Percentiles rank a stretch among this genome's conserved stretches.
Evolutionary conservation across 2,329 filamentous ascomycete genomes (phyloP).

Genomic region (Ceratocystis huliohia): DNA sequence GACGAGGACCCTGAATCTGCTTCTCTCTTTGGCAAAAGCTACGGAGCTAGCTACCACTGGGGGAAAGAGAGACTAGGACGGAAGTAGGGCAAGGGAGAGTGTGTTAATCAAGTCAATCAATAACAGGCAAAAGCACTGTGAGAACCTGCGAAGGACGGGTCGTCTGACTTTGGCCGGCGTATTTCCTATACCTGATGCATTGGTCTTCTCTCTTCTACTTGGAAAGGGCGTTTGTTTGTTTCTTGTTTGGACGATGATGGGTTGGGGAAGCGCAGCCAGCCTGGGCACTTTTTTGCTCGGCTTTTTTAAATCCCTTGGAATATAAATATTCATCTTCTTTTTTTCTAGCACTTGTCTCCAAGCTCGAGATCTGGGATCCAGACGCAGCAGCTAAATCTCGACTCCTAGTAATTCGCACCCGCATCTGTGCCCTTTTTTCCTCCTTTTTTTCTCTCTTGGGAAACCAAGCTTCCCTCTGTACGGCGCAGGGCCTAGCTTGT

Average conservation of each 20-base stretch:
- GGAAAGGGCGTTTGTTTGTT: not conserved
- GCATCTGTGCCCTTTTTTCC: not conserved
- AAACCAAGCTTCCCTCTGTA: not conserved
- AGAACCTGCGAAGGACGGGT: not conserved
- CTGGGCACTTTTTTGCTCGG: not conserved
- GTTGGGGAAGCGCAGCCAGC: not conserved
- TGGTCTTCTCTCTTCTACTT: no score
- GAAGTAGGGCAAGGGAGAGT: no score
- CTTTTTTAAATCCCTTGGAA: not conserved
- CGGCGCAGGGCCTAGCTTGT: not conserved
- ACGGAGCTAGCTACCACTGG: no score
- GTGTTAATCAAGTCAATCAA: no score
- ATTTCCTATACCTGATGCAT: not conserved
- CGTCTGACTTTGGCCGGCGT: not conserved
- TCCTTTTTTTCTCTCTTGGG: not conserved
- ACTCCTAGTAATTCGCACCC: not conserved
- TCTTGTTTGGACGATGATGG: not conserved
- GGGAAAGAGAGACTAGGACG: no score
- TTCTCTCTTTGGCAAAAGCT: no score
- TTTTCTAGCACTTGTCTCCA: not conserved
- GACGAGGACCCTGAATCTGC: no score
- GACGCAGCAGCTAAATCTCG: not conserved
- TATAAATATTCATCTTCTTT: not conserved
- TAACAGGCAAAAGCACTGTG: not conserved
- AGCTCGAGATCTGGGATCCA: not conserved